These are phyloP conservation scores for Colletotrichum noveboracense DNA, from an alignment of 2,329 filamentous ascomycete genomes.

Conservation along the genomic window DNA sequence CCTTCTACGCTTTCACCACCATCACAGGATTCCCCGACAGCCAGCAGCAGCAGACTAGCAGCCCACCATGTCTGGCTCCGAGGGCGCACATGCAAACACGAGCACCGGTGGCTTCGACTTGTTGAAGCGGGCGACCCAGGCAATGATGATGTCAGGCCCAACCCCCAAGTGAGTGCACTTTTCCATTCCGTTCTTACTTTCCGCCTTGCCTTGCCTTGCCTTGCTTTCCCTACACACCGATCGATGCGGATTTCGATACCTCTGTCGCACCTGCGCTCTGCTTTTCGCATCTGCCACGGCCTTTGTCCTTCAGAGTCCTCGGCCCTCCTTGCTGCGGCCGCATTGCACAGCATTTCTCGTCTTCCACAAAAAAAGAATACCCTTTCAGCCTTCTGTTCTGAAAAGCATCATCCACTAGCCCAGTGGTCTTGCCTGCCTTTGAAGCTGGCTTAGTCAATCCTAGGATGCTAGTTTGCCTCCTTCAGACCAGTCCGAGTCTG, in stretches of 20 bases:
- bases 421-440: background rate
- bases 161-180: conserved; percentile 19
- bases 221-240: background rate
- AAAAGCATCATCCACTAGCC: background rate
- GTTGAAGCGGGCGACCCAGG: conserved; percentile 64
- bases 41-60: conserved; percentile 30
- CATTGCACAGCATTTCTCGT: background rate
- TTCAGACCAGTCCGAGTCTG: background rate
- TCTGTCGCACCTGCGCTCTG: background rate
- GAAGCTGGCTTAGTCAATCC: conserved; percentile 1
- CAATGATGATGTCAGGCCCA: conserved; percentile 64
- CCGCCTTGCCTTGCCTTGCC: conserved; percentile 26
- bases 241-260: background rate
- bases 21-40: background rate
- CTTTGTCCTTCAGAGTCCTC: background rate
- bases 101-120: conserved; percentile 59
- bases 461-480: conserved; percentile 8
- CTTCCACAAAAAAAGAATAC: background rate
- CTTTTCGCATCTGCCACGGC: background rate
- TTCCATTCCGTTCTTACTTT: conserved; percentile 13
- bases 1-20: background rate
- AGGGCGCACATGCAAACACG: conserved; percentile 42
- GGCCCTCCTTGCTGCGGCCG: background rate
- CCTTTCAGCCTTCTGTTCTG: background rate
- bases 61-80: conserved; percentile 54